Percentiles rank a stretch among this genome's conserved stretches.
phyloP scores from a whole-genome alignment of 2,329 filamentous ascomycete species.

The Conoideocrella luteorostrata region DNA sequence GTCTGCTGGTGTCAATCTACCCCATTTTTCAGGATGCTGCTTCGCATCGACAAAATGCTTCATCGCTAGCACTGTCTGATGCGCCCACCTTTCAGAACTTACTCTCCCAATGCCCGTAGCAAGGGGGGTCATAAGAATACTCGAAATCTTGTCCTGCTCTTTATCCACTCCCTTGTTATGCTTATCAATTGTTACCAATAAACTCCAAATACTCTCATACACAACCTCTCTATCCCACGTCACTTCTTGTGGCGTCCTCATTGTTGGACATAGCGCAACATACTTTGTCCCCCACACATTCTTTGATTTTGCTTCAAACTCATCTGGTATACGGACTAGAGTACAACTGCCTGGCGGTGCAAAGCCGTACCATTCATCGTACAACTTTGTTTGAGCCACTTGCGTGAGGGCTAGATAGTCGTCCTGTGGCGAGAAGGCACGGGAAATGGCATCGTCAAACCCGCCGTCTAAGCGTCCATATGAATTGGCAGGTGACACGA shows the following conservation, averaged over 20 bases:
- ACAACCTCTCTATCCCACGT: conserved; percentile 46
- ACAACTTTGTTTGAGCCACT: conserved; percentile 37
- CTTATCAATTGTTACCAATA: conserved; percentile 41
- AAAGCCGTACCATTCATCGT: conserved; percentile 41
- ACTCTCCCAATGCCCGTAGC: conserved; percentile 42
- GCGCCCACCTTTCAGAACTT: conserved; percentile 40
- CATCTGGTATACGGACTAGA: conserved; percentile 35
- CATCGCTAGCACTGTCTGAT: conserved; percentile 42
- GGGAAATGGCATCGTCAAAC: conserved; percentile 49
- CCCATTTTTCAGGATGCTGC: conserved; percentile 36
- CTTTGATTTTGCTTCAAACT: conserved; percentile 22
- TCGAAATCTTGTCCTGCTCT: conserved; percentile 26
- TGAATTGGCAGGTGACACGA: conserved; percentile 50
- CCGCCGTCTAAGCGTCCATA: conserved; percentile 48
- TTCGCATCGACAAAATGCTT: conserved; percentile 45
- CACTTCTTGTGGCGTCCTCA: conserved; percentile 38
- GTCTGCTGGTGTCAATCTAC: conserved; percentile 18
- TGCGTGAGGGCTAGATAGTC: conserved; percentile 42
- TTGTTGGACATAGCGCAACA: conserved; percentile 47
- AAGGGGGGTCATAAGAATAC: conserved; percentile 44
- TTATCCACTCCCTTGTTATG: conserved; percentile 31
- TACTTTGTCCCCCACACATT: conserved; percentile 36
- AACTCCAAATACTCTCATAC: conserved; percentile 47
- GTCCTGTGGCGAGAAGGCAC: conserved; percentile 35
- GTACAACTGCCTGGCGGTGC: conserved; percentile 45